phyloP scores from a whole-genome alignment of 2,329 filamentous ascomycete species.

The Keithomyces neogunnii region DNA sequence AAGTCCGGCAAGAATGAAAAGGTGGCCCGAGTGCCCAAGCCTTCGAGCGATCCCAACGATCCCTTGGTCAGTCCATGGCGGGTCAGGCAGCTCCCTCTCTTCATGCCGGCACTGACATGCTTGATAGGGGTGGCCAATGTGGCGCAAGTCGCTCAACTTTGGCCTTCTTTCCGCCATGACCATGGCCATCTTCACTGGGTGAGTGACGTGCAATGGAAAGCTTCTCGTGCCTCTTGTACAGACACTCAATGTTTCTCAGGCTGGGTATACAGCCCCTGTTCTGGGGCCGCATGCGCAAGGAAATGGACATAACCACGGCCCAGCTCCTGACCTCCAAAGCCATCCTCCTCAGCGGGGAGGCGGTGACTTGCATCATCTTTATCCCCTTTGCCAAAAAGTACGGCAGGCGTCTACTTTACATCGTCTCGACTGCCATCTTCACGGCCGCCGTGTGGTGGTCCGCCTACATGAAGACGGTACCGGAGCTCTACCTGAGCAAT shows the following conservation, averaged over 20 bases:
- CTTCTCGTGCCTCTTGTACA: not conserved
- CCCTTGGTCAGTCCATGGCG: slow-evolving; percentile 4
- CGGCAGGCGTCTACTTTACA: slow-evolving; percentile 23
- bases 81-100: not conserved
- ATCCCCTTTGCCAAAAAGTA: slow-evolving; percentile 26
- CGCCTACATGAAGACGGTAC: slow-evolving; percentile 10
- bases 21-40: not conserved
- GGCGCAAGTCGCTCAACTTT: slow-evolving; percentile 17
- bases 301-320: slow-evolving; percentile 17
- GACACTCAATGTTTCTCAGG: not conserved
- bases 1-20: no score
- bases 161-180: slow-evolving; percentile 13
- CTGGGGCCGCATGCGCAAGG: slow-evolving; percentile 12
- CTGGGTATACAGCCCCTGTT: slow-evolving; percentile 14
- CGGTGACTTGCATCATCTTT: slow-evolving; percentile 24
- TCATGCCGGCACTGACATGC: not conserved
- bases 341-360: slow-evolving; percentile 20
- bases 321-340: slow-evolving; percentile 20
- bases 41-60: slow-evolving; percentile 5
- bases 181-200: slow-evolving; percentile 15
- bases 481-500: slow-evolving; percentile 17
- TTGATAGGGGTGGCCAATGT: slow-evolving; percentile 14
- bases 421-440: slow-evolving; percentile 15
- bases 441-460: slow-evolving; percentile 17
- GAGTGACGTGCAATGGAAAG: not conserved